A percentile compares a stretch with the other conserved stretches of the same genome.
Conservation (phyloP, 345 rosid species). For the Clausena lansium region DNA sequence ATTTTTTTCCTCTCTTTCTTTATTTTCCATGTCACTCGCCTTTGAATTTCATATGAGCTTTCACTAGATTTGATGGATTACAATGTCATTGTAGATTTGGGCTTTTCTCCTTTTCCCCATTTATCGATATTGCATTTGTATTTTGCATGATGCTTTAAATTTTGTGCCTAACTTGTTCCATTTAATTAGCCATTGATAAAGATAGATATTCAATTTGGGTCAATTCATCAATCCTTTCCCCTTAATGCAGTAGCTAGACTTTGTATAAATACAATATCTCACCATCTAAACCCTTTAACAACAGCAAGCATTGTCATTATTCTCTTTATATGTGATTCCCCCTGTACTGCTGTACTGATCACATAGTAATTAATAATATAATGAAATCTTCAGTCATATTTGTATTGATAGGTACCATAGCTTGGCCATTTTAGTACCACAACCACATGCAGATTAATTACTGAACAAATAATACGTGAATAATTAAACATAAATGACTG, state of each 20-base stretch:
- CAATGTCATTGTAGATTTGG: too few relatives aligned
- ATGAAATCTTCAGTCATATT: neutral
- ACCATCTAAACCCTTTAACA: neutral
- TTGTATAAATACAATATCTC: neutral
- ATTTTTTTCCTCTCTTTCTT: neutral
- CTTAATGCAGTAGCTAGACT: neutral
- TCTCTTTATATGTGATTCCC: too few relatives aligned
- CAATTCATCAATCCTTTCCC: neutral
- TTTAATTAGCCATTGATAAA: neutral
- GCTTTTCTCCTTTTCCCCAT: neutral
- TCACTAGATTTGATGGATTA: too few relatives aligned
- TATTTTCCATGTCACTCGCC: neutral
- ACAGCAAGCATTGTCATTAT: neutral
- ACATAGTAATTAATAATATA: neutral
- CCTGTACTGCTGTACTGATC: neutral
- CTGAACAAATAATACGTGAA: too few relatives aligned
- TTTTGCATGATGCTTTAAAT: neutral
- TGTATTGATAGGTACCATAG: neutral
- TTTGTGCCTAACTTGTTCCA: slow-evolving; percentile 12
- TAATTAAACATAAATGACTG: too few relatives aligned
- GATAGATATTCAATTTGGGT: neutral
- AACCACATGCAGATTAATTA: neutral
- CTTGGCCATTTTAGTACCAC: neutral
- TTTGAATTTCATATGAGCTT: neutral
- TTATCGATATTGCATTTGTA: neutral